Conservation (phyloP, 2,329 filamentous ascomycete genomes). For the Cryphonectria nitschkei region DNA sequence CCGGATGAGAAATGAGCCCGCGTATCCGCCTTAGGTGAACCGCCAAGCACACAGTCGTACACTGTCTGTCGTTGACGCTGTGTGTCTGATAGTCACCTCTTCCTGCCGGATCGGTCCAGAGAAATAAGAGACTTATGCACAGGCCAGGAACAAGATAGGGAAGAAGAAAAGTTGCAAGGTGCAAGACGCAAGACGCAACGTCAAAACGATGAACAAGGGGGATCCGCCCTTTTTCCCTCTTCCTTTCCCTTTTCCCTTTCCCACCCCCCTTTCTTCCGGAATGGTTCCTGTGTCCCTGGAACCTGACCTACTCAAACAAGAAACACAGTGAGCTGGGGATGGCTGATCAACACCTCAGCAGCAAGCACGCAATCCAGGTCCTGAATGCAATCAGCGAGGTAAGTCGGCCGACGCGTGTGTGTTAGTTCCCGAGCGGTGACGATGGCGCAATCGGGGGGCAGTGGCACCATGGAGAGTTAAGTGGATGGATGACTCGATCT, state of each 20-base stretch:
- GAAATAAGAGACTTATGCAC: slow-evolving; percentile 12
- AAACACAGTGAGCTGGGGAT: slow-evolving; percentile 10
- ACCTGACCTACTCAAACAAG: slow-evolving; percentile 25
- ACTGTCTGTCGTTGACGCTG: slow-evolving; percentile 9
- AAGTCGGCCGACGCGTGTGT: slow-evolving; percentile 19
- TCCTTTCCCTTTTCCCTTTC: slow-evolving; percentile 3
- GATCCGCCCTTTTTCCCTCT: background rate
- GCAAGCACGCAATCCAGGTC: slow-evolving; percentile 28
- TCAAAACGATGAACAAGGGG: background rate
- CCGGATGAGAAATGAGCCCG: slow-evolving; percentile 20
- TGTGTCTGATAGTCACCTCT: background rate
- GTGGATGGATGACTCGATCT: slow-evolving; percentile 13
- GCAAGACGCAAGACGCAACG: slow-evolving; percentile 15
- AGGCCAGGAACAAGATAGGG: background rate
- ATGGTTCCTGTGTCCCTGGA: background rate
- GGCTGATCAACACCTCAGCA: slow-evolving; percentile 21
- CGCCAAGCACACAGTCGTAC: slow-evolving; percentile 5
- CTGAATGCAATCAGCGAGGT: slow-evolving; percentile 24
- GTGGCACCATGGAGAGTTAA: background rate
- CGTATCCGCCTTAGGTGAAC: slow-evolving; percentile 15
- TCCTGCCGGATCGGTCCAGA: slow-evolving; percentile 26
- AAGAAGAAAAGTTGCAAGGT: background rate
- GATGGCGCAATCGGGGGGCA: slow-evolving; percentile 24
- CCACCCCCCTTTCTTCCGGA: background rate
- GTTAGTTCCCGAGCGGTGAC: slow-evolving; percentile 12